Conservation (phyloP, 1,284 basidiomycete species). For the Tilletia indica region DNA sequence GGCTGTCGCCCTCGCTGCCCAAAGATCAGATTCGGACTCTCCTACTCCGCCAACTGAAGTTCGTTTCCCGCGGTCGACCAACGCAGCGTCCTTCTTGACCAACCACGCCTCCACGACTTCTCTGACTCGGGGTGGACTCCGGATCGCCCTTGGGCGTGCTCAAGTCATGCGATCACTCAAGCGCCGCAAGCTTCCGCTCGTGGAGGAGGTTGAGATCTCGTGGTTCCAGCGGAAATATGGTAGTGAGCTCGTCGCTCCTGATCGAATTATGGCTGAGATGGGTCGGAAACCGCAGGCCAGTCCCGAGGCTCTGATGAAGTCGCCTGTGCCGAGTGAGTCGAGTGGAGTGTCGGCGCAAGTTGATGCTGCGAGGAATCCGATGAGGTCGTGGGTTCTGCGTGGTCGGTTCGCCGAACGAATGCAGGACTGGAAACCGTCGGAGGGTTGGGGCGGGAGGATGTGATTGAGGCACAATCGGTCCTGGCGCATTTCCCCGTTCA, state of each 20-base stretch:
- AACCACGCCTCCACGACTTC: slow-evolving; percentile 29
- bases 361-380: slow-evolving; percentile 3
- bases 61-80: slow-evolving; percentile 42
- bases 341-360: background rate
- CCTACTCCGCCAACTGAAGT: slow-evolving; percentile 25
- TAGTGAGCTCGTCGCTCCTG: slow-evolving; percentile 32
- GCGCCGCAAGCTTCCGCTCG: slow-evolving; percentile 25
- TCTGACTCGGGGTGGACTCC: slow-evolving; percentile 28
- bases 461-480: background rate
- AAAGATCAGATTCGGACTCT: background rate
- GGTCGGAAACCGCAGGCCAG: slow-evolving; percentile 31
- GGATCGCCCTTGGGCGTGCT: slow-evolving; percentile 35
- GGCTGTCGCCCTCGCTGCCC: slow-evolving; percentile 7
- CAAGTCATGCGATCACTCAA: slow-evolving; percentile 39
- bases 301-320: slow-evolving; percentile 41
- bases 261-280: slow-evolving; percentile 30
- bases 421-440: background rate
- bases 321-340: slow-evolving; percentile 27
- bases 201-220: slow-evolving; percentile 44
- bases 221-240: slow-evolving; percentile 44
- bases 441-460: too few relatives aligned
- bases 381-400: slow-evolving; percentile 18
- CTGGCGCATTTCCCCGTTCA: too few relatives aligned
- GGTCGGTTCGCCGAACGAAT: slow-evolving; percentile 3
- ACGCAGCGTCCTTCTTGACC: slow-evolving; percentile 24